A percentile compares a stretch with the other conserved stretches of the same genome.
Evolutionary conservation across 179 eudicot genomes (phyloP).

Genomic region (Spergularia azorica): DNA sequence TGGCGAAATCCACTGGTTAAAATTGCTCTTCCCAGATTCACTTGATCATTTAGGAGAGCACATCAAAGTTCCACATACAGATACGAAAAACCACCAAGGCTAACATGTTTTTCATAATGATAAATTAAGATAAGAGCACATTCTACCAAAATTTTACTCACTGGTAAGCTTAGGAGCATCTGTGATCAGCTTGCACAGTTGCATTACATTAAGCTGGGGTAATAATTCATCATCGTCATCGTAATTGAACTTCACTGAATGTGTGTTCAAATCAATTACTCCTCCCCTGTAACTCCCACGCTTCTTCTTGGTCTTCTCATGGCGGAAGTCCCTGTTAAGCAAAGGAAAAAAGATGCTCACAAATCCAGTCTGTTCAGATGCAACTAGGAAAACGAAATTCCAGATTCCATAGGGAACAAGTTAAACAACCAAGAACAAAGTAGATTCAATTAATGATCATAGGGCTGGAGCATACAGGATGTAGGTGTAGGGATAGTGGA

Average conservation of each 20-base stretch:
- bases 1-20: no score
- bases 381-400: not conserved
- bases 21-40: not conserved
- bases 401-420: not conserved
- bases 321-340: conserved; percentile 67
- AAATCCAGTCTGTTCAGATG: not conserved
- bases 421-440: not conserved
- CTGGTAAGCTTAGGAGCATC: conserved; percentile 5
- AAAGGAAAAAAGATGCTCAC: not conserved
- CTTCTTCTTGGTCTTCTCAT: conserved; percentile 95
- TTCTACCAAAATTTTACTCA: conserved; percentile 28
- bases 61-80: not conserved
- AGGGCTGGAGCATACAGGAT: no score
- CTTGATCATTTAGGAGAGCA: not conserved
- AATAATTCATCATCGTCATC: conserved; percentile 64
- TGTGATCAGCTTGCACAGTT: not conserved
- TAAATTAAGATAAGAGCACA: not conserved
- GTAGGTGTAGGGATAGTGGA: no score
- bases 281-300: conserved; percentile 97
- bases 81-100: not conserved
- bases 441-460: not conserved
- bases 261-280: conserved; percentile 73
- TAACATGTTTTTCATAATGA: not conserved
- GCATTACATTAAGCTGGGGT: no score
- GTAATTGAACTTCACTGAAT: conserved; percentile 82